Percentiles rank a stretch among this genome's conserved stretches.
These are phyloP conservation scores for Cucurbita ficifolia DNA, from an alignment of 306 rosid genomes.

Conservation along the genomic window DNA sequence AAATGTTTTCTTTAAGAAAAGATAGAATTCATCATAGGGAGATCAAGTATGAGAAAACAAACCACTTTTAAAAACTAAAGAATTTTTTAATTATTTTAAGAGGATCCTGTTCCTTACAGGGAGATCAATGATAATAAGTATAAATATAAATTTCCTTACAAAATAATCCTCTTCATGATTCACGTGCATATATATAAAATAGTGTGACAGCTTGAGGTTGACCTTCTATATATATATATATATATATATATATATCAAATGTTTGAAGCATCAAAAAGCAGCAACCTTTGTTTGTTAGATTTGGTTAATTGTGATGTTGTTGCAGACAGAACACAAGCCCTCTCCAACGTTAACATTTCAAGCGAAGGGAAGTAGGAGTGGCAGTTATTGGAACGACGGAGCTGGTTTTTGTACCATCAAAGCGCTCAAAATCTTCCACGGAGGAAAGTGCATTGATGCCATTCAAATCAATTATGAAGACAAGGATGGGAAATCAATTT, in stretches of 20 bases:
- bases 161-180: background rate
- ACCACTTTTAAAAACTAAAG: too few relatives aligned
- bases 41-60: too few relatives aligned
- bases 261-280: background rate
- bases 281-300: background rate
- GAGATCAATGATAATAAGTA: too few relatives aligned
- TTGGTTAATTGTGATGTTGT: background rate
- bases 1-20: too few relatives aligned
- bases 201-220: background rate
- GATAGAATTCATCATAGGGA: too few relatives aligned
- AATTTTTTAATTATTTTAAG: too few relatives aligned
- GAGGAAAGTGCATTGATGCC: background rate
- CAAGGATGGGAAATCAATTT: background rate
- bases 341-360: background rate
- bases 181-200: background rate
- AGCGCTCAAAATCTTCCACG: background rate
- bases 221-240: background rate
- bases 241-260: background rate
- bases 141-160: background rate
- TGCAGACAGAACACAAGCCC: background rate
- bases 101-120: too few relatives aligned
- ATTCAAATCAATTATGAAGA: background rate
- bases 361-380: background rate
- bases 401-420: background rate
- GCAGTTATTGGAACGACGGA: background rate